A percentile compares a stretch with the other conserved stretches of the same genome.
These are phyloP conservation scores for Fusarium tuaranense DNA, from an alignment of 2,329 filamentous ascomycete genomes.

Conservation along the genomic window DNA sequence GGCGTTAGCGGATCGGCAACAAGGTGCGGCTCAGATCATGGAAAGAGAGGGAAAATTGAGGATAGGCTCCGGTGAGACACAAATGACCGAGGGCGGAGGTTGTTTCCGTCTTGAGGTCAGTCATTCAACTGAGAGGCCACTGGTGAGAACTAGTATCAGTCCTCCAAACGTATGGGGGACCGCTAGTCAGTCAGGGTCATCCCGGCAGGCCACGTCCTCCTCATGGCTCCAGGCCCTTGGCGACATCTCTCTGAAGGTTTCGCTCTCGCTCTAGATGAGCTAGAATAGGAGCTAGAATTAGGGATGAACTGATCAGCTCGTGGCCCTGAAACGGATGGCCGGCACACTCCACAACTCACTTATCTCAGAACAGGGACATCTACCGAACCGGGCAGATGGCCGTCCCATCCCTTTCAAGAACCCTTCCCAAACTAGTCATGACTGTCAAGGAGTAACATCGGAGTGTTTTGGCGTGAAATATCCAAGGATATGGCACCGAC, in stretches of 20 bases:
- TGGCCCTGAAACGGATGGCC: neutral
- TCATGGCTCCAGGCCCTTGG: neutral
- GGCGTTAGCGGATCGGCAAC: neutral
- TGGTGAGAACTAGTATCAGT: neutral
- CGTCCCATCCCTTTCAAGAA: neutral
- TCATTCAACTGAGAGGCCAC: neutral
- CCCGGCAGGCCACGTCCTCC: neutral
- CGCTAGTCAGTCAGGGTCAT: neutral
- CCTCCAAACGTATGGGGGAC: neutral
- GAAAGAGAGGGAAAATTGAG: neutral
- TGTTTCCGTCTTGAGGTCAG: neutral
- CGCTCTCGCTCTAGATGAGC: neutral
- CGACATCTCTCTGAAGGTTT: neutral
- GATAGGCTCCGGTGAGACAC: neutral
- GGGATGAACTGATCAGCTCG: constrained; percentile 2
- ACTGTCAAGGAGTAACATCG: neutral
- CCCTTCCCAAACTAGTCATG: neutral
- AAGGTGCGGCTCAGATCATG: neutral
- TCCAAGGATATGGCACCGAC: neutral
- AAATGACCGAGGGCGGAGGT: neutral
- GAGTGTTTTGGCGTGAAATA: neutral
- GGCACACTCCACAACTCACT: neutral
- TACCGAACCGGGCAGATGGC: neutral
- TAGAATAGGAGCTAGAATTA: constrained; percentile 4
- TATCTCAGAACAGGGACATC: neutral